Evolutionary conservation across 177 flowering plant species (phyloP), one percentile per base, ranked within the genome.

Genomic region (Telopea speciosissima): DNA sequence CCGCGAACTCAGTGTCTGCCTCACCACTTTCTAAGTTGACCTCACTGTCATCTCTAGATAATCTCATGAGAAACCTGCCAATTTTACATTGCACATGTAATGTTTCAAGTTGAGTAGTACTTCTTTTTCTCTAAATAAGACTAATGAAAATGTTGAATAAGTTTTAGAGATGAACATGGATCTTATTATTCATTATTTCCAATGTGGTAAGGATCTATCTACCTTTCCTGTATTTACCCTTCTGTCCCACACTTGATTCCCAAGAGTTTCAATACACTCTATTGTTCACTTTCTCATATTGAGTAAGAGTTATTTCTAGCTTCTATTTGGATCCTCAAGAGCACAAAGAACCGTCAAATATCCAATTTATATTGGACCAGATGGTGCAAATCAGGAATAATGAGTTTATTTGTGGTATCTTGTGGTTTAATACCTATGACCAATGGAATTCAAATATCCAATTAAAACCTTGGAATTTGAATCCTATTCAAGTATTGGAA

Each of bases 41-140:
- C 81, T 92, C 96, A 72, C 87, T 80, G 17, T 94, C 96, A 76
- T 86, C 86, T 25, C 77, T 79, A 31, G 82, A 90, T 23, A 90
- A 77, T 76, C 85, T 86, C 90, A 92, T 87, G 0, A 94, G 93
- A 69, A 89, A 94, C 98, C 98, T 94, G 87, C 70, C 28, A 76
- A 70, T 16, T 33, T 25, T n/a, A 36, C 26, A 62, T 25, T 24
- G 5, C 22, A 52, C n/a, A 3, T 60, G 44, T 69, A 52, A 40
- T 16, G 42, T 19, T 33, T 36, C 22, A 24, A 25, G 36, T 49
- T 49, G 40, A 36, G 9, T 23, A 28, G n/a, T 19, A 49, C 8
- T 13, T 44, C 2, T 49, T 3, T 49, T 19, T 0, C 40, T 13
- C 54, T 16, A 49, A 2, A 12, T 49, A 49, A 49, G 19, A 49